These are phyloP conservation scores for Thalassiosira ordinaria DNA, from an alignment of 352 stramenopile genomes.

Conservation along the genomic window DNA sequence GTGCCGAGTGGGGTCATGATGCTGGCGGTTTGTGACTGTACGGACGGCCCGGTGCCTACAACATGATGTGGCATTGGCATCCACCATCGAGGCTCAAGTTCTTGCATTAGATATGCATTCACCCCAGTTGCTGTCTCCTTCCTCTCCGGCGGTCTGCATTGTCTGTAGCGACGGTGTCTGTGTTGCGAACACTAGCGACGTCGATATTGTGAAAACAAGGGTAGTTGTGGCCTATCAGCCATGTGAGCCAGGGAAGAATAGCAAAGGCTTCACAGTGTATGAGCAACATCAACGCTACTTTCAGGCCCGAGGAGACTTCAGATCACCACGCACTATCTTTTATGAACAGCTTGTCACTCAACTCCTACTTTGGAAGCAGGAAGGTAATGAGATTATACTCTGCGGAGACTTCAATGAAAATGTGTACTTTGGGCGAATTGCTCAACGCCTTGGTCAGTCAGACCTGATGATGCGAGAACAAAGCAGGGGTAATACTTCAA, in stretches of 20 bases:
- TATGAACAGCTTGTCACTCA: constrained; percentile 3
- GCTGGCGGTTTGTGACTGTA: too few species aligned
- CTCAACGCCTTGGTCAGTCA: background rate
- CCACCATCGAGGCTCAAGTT: too few species aligned
- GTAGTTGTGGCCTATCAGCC: constrained; percentile 1
- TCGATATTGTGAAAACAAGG: background rate
- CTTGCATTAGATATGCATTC: too few species aligned
- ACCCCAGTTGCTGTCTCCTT: too few species aligned
- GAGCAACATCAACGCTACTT: constrained; percentile 7
- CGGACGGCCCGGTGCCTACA: too few species aligned
- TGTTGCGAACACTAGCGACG: too few species aligned
- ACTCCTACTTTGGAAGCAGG: constrained; percentile 14
- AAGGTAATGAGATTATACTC: constrained; percentile 40
- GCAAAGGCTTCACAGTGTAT: constrained; percentile 2
- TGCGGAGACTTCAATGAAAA: constrained; percentile 48
- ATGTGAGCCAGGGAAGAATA: background rate
- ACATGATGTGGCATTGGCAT: too few species aligned
- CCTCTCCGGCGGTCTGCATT: too few species aligned
- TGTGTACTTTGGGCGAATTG: constrained; percentile 12
- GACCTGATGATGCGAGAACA: constrained; percentile 30
- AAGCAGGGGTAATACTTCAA: background rate
- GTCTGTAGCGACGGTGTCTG: too few species aligned
- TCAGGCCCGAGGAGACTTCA: background rate
- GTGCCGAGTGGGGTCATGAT: too few species aligned
- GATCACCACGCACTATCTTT: background rate